Conservation (phyloP, 2,329 filamentous ascomycete species). For the Xylariaceae sp. region DNA sequence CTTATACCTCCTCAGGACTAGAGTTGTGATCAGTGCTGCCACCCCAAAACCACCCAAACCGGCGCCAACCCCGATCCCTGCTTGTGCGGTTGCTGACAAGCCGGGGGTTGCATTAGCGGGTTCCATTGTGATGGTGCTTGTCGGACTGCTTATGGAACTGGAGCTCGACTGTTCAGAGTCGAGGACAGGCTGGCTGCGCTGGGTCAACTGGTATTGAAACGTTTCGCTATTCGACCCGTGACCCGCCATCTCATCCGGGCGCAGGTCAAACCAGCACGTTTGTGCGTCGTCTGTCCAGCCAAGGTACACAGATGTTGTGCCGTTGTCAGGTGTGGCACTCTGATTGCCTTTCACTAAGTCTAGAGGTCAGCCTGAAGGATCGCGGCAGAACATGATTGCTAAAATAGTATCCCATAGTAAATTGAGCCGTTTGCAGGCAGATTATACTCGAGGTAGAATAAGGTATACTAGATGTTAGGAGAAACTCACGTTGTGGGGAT, state of each 20-base stretch:
- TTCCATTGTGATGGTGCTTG: conserved; percentile 2
- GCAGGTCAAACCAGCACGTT: conserved; percentile 17
- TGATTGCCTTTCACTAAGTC: not conserved
- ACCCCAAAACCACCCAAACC: conserved; percentile 7
- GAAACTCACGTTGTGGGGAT: conserved; percentile 1
- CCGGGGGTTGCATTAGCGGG: not conserved
- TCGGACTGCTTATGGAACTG: not conserved
- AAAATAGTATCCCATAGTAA: not conserved
- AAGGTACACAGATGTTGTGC: conserved; percentile 2
- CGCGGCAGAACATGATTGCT: not conserved
- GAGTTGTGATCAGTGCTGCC: conserved; percentile 2
- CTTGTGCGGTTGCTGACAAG: conserved; percentile 6
- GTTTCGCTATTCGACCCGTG: conserved; percentile 4
- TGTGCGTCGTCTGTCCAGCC: conserved; percentile 2
- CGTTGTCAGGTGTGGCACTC: conserved; percentile 6
- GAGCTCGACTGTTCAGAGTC: not conserved
- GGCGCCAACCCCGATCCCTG: conserved; percentile 15
- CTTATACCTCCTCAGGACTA: conserved; percentile 2
- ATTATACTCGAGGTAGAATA: not conserved
- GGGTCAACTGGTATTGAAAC: not conserved
- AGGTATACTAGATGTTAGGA: not conserved
- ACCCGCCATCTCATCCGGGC: not conserved
- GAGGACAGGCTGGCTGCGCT: not conserved
- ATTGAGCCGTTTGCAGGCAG: not conserved
- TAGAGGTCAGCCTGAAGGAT: not conserved